Evolutionary conservation across 2,329 filamentous ascomycete genomes (phyloP), one percentile per base, ranked within the genome.

Genomic region (Cytospora schulzeri): DNA sequence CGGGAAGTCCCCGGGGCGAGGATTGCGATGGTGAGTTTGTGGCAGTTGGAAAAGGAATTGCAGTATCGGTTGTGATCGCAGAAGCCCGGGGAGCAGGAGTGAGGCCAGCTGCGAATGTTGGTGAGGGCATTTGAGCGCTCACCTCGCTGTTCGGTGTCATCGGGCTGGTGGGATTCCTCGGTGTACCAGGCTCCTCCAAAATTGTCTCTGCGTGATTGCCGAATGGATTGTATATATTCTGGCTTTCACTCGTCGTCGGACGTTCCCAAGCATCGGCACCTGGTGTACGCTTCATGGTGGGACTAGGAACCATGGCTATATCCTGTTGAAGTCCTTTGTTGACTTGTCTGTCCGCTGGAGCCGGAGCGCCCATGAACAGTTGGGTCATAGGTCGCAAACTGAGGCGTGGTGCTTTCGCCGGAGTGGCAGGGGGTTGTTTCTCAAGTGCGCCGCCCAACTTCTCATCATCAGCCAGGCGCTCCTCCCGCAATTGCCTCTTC

Each of bases 381-480:
- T 95, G 88, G 50, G 92, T 94, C 57, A 95, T 85, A 3, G 93
- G 93, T 57, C 92, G 89, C 61, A 97, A 83, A 73, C 92, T 96
- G 67, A 97, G 83, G 67, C 89, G 89, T n/a, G 93, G 92, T 53
- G 93, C 88, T 38, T 80, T 84, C 33, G 82, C 80, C 68, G 75
- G 78, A 67, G 79, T 83, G 12, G 35, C 22, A 69, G 75, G 79
- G 62, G 78, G 45, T 58, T 70, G 71, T 51, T 75, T 75, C 57
- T 73, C 75, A 53, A 77, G 76, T 11, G 78, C 73, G 4, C 78
- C 76, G 64, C 80, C 74, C 62, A 78, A 72, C 78, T 93, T 93
- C 76, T 93, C 91, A 71, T 91, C 83, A 66, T 89, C 85, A 2
- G 74, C 73, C 69, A 81, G 65, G 65, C 82, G 78, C 70, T 84